Percentiles rank a stretch among this genome's conserved stretches.
phyloP scores from a whole-genome alignment of 2,329 filamentous ascomycete species.

The Alternaria incomplexa region DNA sequence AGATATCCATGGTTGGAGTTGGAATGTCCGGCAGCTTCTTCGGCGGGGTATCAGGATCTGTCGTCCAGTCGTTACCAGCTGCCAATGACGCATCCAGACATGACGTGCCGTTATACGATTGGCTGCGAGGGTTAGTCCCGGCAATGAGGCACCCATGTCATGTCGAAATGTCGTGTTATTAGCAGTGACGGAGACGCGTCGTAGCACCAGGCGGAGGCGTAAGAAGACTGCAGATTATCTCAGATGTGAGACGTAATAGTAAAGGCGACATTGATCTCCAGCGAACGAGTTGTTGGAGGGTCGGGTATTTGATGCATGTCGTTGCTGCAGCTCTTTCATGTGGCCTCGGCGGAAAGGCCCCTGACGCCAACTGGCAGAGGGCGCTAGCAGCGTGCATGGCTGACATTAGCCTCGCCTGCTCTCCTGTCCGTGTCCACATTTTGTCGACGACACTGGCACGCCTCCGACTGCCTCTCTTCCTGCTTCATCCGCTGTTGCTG shows the following conservation, averaged over 20 bases:
- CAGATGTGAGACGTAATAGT: too few relatives aligned
- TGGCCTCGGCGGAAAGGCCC: conserved; percentile 11
- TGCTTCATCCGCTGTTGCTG: conserved; percentile 27
- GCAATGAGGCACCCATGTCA: background rate
- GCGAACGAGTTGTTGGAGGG: background rate
- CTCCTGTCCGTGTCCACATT: conserved; percentile 18
- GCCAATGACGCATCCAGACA: conserved; percentile 4
- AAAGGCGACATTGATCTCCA: too few relatives aligned
- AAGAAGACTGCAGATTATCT: background rate
- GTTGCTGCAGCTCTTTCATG: conserved; percentile 9
- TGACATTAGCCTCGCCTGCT: conserved; percentile 14
- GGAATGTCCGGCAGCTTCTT: background rate
- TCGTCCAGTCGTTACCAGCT: conserved; percentile 3
- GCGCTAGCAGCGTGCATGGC: conserved; percentile 5
- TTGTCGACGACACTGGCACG: conserved; percentile 26
- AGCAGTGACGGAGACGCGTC: conserved; percentile 18
- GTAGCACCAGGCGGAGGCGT: conserved; percentile 4
- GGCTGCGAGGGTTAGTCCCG: conserved; percentile 1
- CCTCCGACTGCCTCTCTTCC: conserved; percentile 20
- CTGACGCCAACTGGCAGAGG: conserved; percentile 13
- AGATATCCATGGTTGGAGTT: background rate
- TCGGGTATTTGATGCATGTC: background rate
- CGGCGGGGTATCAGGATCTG: background rate
- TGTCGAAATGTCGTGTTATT: background rate
- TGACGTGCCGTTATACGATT: conserved; percentile 11